phyloP scores from a whole-genome alignment of 805 yeast species.

The Zygosaccharomyces rouxii region DNA sequence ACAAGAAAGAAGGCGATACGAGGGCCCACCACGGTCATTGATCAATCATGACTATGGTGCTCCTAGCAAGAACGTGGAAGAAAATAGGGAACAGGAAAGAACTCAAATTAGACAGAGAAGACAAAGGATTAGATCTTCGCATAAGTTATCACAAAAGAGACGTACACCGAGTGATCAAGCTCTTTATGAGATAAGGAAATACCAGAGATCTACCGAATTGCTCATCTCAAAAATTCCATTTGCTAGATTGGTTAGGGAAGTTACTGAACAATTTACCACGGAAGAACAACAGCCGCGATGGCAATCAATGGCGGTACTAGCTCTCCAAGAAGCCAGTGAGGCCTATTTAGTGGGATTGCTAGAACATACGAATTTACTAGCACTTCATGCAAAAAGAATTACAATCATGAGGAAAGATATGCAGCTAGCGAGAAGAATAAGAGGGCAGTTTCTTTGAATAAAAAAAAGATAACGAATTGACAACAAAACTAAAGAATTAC shows the following conservation, averaged over 20 bases:
- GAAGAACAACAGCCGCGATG: constrained; percentile 61
- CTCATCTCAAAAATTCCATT: constrained; percentile 70
- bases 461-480: not conserved
- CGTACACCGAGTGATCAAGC: constrained; percentile 66
- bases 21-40: constrained; percentile 8
- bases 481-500: not conserved
- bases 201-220: constrained; percentile 63
- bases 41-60: not conserved
- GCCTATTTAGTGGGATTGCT: constrained; percentile 68
- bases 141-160: constrained; percentile 34
- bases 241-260: constrained; percentile 70
- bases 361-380: constrained; percentile 74
- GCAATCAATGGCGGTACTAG: constrained; percentile 75
- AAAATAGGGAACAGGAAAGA: not conserved
- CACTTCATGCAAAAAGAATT: constrained; percentile 77
- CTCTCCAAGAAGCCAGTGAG: constrained; percentile 77
- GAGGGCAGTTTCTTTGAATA: constrained; percentile 44
- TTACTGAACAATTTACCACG: constrained; percentile 48
- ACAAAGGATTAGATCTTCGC: constrained; percentile 35
- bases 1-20: constrained; percentile 19
- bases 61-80: constrained; percentile 3
- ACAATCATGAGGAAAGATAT: constrained; percentile 82
- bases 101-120: constrained; percentile 11
- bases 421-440: constrained; percentile 70
- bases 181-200: constrained; percentile 60